Evolutionary conservation across 2,329 filamentous ascomycete genomes (phyloP).

Genomic region (Ophiostoma tasmaniense): DNA sequence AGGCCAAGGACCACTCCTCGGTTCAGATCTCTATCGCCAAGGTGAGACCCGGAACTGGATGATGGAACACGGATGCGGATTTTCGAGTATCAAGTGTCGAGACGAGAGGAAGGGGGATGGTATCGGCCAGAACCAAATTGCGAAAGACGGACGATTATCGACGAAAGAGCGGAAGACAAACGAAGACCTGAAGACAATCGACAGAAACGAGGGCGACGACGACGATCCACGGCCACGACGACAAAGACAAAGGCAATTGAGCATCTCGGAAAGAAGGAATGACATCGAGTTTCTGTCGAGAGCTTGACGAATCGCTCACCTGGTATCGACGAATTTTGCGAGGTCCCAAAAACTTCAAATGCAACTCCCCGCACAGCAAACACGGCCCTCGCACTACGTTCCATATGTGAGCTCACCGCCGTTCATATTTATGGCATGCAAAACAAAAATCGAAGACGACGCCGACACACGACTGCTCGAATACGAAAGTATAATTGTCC

Average conservation of each 20-base stretch:
- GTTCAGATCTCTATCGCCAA: slow-evolving; percentile 96
- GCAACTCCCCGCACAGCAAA: too few relatives aligned
- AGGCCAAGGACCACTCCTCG: slow-evolving; percentile 98
- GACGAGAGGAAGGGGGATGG: not conserved
- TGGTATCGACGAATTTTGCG: not conserved
- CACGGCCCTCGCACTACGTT: too few relatives aligned
- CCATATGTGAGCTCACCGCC: too few relatives aligned
- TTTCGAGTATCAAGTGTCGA: not conserved
- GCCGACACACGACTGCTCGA: too few relatives aligned
- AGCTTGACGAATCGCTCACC: not conserved
- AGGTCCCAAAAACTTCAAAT: too few relatives aligned
- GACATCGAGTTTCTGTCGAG: not conserved
- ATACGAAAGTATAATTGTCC: too few relatives aligned
- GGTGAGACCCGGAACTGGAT: slow-evolving; percentile 24
- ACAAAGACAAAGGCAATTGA: not conserved
- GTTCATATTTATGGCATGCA: too few relatives aligned
- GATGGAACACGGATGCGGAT: not conserved
- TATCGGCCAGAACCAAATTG: not conserved
- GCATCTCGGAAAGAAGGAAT: not conserved
- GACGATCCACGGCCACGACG: not conserved
- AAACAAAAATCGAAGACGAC: too few relatives aligned
- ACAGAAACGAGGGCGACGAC: not conserved
- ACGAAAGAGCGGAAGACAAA: not conserved
- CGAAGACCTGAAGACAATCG: not conserved
- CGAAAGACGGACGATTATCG: not conserved